Conservation (phyloP, 148 eudicot species). For the Rhododendron williamsianum region DNA sequence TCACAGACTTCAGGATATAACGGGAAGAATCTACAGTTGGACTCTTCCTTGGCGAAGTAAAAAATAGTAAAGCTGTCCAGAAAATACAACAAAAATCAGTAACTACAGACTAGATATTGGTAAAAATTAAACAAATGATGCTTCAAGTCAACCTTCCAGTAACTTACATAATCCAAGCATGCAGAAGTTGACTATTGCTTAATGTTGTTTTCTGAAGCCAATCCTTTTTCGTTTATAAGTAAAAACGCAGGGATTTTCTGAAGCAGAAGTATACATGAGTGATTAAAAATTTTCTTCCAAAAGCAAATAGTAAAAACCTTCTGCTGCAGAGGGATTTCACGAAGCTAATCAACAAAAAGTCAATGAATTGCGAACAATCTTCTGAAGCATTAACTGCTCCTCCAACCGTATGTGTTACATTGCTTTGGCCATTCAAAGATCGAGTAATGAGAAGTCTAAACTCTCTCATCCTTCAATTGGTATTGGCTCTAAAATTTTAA, state of each 20-base stretch:
- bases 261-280: background rate
- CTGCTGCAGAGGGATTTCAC: background rate
- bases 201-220: background rate
- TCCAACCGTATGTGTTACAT: background rate
- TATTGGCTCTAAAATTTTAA: background rate
- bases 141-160: background rate
- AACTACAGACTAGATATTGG: background rate
- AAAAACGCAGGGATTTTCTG: background rate
- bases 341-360: background rate
- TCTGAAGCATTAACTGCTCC: background rate
- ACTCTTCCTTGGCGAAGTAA: constrained; percentile 69
- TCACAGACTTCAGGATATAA: constrained; percentile 35
- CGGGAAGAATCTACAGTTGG: constrained; percentile 39
- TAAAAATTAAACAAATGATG: background rate
- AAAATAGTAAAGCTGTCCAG: constrained; percentile 53
- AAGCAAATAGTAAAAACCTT: background rate
- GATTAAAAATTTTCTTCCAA: background rate
- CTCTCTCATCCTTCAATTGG: background rate
- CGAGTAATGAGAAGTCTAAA: background rate
- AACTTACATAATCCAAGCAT: background rate
- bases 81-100: background rate
- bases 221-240: background rate
- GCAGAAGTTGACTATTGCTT: background rate
- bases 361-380: background rate
- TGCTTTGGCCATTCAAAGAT: background rate